Conservation (phyloP, 805 yeast species). For the Hanseniaspora taiwanica region DNA sequence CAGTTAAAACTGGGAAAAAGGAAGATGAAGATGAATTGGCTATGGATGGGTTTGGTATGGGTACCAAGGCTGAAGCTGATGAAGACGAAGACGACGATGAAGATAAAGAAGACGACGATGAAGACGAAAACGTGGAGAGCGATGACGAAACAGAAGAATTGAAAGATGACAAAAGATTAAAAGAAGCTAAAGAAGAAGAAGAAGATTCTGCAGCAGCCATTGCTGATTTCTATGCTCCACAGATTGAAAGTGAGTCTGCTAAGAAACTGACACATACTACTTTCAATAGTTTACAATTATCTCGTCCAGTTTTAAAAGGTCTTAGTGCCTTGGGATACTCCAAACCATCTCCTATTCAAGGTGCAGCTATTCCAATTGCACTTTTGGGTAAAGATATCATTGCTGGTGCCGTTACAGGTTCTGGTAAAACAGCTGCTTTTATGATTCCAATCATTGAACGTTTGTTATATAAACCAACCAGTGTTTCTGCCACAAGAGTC, state of each 20-base stretch:
- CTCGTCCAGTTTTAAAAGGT: constrained; percentile 85
- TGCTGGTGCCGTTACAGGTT: constrained; percentile 99
- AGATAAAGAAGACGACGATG: constrained; percentile 19
- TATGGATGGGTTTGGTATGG: constrained; percentile 28
- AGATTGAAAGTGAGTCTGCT: constrained; percentile 40
- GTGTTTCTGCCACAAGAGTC: constrained; percentile 79
- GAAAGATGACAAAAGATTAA: constrained; percentile 4
- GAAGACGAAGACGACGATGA: constrained; percentile 18
- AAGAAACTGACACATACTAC: constrained; percentile 40
- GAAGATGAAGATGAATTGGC: constrained; percentile 24
- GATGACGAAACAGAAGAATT: constrained; percentile 24
- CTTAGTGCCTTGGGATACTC: constrained; percentile 66
- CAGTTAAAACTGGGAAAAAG: constrained; percentile 22
- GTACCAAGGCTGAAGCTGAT: constrained; percentile 21
- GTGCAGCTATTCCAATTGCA: constrained; percentile 88
- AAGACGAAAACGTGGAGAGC: constrained; percentile 10
- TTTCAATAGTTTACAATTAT: constrained; percentile 66
- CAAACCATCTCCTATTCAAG: constrained; percentile 89
- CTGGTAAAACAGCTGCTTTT: constrained; percentile 98
- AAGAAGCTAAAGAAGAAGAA: constrained; percentile 14
- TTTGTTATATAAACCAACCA: constrained; percentile 75
- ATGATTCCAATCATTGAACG: constrained; percentile 93
- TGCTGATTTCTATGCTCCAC: constrained; percentile 59
- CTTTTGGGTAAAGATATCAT: constrained; percentile 89
- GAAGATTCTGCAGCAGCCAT: constrained; percentile 59